These are phyloP conservation scores for Bipolaris victoriae DNA, from an alignment of 2,329 filamentous ascomycete genomes.

Conservation along the genomic window DNA sequence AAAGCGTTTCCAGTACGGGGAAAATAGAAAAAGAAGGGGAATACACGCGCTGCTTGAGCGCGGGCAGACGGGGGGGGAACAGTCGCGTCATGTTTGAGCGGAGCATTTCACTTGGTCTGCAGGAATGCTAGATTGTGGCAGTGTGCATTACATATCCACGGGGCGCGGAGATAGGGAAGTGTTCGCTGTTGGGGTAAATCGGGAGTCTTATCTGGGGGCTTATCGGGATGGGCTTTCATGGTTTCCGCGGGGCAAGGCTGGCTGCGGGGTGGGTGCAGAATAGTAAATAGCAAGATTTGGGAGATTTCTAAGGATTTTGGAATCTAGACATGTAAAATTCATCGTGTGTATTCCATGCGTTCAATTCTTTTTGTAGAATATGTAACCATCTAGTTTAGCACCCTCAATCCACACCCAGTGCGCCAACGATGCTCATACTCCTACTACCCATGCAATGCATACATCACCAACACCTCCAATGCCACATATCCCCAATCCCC, in stretches of 20 bases:
- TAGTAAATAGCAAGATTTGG: too few relatives aligned
- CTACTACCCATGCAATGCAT: not conserved
- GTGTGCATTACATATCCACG: slow-evolving; percentile 39
- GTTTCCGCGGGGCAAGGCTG: not conserved
- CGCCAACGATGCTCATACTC: not conserved
- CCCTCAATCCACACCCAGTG: not conserved
- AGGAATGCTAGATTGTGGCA: slow-evolving; percentile 21
- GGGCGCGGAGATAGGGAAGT: slow-evolving; percentile 46
- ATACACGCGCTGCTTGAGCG: slow-evolving; percentile 21
- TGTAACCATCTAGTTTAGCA: not conserved
- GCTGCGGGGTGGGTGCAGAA: not conserved
- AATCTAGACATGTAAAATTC: too few relatives aligned
- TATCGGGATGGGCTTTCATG: slow-evolving; percentile 12
- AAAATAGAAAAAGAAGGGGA: not conserved
- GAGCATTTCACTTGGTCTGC: not conserved
- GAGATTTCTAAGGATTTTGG: too few relatives aligned
- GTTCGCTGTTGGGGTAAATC: not conserved
- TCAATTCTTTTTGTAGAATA: not conserved
- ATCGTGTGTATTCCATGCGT: not conserved
- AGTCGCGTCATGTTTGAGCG: slow-evolving; percentile 49
- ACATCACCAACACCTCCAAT: not conserved
- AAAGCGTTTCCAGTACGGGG: too few relatives aligned
- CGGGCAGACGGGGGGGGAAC: not conserved
- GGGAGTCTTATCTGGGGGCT: slow-evolving; percentile 19
- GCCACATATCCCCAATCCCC: too few relatives aligned